Percentiles rank a stretch among this genome's conserved stretches.
Evolutionary conservation across 2,329 filamentous ascomycete species (phyloP).

Genomic region (Emmonsiellopsis sp.): DNA sequence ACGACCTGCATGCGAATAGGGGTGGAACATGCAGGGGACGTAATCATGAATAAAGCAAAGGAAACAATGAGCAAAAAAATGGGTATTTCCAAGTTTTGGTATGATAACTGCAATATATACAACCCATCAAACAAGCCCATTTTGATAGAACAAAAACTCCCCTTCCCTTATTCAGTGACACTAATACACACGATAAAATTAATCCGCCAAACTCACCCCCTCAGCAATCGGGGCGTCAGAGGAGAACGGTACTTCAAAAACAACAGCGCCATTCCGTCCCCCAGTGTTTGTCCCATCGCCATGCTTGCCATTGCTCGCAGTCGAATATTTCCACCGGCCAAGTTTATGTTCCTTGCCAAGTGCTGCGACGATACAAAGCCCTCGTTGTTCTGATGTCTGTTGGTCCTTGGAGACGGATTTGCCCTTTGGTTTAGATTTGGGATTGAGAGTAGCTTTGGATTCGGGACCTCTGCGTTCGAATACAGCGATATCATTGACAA

Average conservation of each 20-base stretch:
- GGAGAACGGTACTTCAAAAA: conserved; percentile 66
- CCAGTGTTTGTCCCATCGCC: conserved; percentile 23
- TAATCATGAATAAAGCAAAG: too few species aligned
- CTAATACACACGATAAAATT: neutral
- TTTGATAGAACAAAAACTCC: neutral
- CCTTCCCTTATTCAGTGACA: neutral
- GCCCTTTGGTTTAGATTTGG: conserved; percentile 16
- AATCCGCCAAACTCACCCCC: neutral
- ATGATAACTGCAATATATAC: neutral
- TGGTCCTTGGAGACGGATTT: conserved; percentile 7
- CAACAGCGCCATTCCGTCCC: conserved; percentile 73
- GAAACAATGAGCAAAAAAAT: too few species aligned
- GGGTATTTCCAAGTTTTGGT: too few species aligned
- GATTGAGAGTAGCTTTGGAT: conserved; percentile 15
- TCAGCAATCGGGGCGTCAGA: neutral
- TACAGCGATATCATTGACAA: conserved; percentile 81
- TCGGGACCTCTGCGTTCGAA: conserved; percentile 61
- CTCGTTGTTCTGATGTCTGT: conserved; percentile 30
- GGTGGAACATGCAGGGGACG: too few species aligned
- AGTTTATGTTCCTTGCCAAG: conserved; percentile 79
- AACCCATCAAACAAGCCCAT: neutral
- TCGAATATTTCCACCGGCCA: conserved; percentile 62
- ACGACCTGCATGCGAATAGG: too few species aligned
- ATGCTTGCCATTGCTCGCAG: conserved; percentile 25
- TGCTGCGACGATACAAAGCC: conserved; percentile 75